These are phyloP conservation scores for Nannizzia gypsea DNA, from an alignment of 2,329 filamentous ascomycete species.

Conservation along the genomic window DNA sequence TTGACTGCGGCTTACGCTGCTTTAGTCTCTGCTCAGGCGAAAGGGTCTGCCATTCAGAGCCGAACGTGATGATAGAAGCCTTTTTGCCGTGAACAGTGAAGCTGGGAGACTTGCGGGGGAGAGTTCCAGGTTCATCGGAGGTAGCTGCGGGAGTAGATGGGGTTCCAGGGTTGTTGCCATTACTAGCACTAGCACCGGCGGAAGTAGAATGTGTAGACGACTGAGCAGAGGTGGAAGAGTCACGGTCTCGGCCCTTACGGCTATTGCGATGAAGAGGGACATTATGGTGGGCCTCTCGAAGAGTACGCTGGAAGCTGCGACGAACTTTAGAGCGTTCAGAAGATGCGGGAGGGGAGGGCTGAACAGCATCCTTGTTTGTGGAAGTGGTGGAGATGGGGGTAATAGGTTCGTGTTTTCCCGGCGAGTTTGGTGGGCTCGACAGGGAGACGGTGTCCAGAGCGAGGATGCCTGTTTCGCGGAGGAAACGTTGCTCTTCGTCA, in stretches of 20 bases:
- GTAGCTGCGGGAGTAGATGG: conserved; percentile 18
- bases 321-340: conserved; percentile 58
- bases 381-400: conserved; percentile 28
- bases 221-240: neutral
- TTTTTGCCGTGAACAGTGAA: conserved; percentile 98
- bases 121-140: conserved; percentile 6
- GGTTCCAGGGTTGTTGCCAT: conserved; percentile 34
- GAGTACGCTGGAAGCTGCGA: conserved; percentile 76
- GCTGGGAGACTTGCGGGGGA: conserved; percentile 69
- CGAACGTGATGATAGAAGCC: conserved; percentile 92
- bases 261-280: conserved; percentile 56
- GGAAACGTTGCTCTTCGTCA: conserved; percentile 47
- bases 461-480: conserved; percentile 56
- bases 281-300: conserved; percentile 61
- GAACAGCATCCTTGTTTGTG: neutral
- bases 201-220: neutral
- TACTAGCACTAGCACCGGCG: conserved; percentile 38
- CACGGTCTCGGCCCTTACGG: conserved; percentile 63
- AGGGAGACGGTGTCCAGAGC: conserved; percentile 30
- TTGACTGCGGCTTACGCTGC: conserved; percentile 41
- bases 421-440: conserved; percentile 18
- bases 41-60: conserved; percentile 74
- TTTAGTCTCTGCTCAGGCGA: conserved; percentile 61
- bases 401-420: conserved; percentile 32
- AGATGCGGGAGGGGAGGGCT: conserved; percentile 24